Percentiles rank a stretch among this genome's conserved stretches.
Conservation (phyloP, 495 filamentous ascomycete species). For the Umbilicaria muhlenbergii region DNA sequence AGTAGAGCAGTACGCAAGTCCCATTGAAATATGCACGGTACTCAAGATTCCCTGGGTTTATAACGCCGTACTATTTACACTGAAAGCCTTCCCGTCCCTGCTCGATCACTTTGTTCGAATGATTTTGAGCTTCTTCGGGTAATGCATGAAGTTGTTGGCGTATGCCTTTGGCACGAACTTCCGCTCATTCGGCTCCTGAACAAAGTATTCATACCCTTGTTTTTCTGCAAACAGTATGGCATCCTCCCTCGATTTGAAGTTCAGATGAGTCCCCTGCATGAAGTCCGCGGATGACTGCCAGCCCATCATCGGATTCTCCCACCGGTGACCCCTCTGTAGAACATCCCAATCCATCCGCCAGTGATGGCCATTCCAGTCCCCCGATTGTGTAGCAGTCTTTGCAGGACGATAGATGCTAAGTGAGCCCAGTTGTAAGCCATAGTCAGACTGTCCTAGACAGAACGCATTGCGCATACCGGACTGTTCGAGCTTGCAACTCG, state of each 20-base stretch:
- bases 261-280: conserved; percentile 81
- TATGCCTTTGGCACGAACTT: conserved; percentile 83
- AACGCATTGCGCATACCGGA: conserved; percentile 46
- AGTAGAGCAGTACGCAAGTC: too few species aligned
- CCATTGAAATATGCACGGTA: too few species aligned
- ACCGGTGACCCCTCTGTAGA: conserved; percentile 71
- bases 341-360: conserved; percentile 99
- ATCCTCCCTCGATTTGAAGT: conserved; percentile 88
- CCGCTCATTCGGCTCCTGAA: conserved; percentile 88
- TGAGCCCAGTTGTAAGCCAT: conserved; percentile 14
- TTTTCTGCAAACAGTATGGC: conserved; percentile 92
- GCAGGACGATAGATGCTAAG: conserved; percentile 72
- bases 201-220: conserved; percentile 98
- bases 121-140: conserved; percentile 72
- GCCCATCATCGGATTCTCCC: conserved; percentile 97
- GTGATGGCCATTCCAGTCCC: conserved; percentile 60
- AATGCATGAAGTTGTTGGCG: conserved; percentile 87
- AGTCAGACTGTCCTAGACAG: background rate
- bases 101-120: conserved; percentile 67
- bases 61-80: too few species aligned
- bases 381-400: conserved; percentile 90
- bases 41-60: too few species aligned
- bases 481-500: conserved; percentile 82
- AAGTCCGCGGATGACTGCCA: conserved; percentile 92
- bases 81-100: background rate